Base-by-base conservation (phyloP, 805 yeast species). In the Suhomyces prunicola region DNA sequence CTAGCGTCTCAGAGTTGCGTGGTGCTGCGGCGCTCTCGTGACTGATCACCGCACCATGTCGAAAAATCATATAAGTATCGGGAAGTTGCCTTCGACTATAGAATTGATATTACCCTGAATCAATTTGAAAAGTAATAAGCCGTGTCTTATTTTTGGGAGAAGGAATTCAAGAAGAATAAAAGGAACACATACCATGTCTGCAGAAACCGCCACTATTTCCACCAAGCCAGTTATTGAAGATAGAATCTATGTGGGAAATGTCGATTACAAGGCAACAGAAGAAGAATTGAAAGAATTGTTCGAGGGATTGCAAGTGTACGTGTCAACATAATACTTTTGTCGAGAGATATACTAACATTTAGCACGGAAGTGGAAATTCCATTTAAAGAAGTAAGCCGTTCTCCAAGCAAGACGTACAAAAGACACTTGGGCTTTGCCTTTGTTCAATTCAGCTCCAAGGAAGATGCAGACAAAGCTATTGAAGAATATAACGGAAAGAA, bases 371-470 rank as follows among this genome's bases (percentile, higher is more conserved):
- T 83, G 47, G 82, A 80, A 51, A 73, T 83, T 56, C 87, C 87
- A 19, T 66, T 67, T 62, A 78, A 77, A 66, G 72, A 73, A 56
- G 57, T 62, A 48, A 61, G 62, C 39, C 66, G 67, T 47, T 66
- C 67, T 44, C 66, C 66, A 24, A 74, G 70, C 44, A 70, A 69
- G 46, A 64, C 74, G 54, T 67, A 70, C 67, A 60, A 73, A 65
- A 69, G 73, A 67, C 77, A 71, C 65, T 79, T 73, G 55, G 88
- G 88, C 41, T 83, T 81, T 60, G 87, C 84, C 12, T 84, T 84
- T 64, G 80, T 83, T 49, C 81, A 83, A 54, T 82, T 81, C 60
- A 75, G 67, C 44, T 59, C 69, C 47, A 74, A 72, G 46, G 75
- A 66, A 19, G 74, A 74, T 24, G 81, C 82, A 10, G 80, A 76